Evolutionary conservation across 352 stramenopile species (phyloP).

Genomic region (Globisporangium canariense): DNA sequence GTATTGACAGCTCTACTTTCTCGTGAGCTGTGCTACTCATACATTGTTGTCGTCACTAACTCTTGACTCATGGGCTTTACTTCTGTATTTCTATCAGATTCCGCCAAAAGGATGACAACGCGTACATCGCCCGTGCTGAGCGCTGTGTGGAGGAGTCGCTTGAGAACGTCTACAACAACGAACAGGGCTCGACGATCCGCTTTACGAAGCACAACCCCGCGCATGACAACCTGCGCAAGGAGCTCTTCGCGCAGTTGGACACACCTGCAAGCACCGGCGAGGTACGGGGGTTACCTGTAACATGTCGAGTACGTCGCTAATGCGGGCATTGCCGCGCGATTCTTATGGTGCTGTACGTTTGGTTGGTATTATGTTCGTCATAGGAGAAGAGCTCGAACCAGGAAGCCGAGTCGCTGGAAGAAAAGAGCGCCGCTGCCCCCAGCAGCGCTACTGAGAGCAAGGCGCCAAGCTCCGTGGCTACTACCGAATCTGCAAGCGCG

Average conservation of each 20-base stretch:
- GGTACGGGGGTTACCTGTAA: background rate
- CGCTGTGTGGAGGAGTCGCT: conserved; percentile 92
- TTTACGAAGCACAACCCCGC: conserved; percentile 83
- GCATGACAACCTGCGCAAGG: conserved; percentile 73
- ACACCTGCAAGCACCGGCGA: conserved; percentile 5
- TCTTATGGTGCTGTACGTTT: background rate
- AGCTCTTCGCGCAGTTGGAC: conserved; percentile 77
- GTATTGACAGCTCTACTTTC: conserved; percentile 14
- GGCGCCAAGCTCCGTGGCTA: background rate
- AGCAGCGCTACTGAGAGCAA: background rate
- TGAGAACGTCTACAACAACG: conserved; percentile 91
- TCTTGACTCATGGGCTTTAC: background rate
- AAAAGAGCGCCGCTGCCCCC: conserved; percentile 3
- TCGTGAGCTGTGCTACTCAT: background rate
- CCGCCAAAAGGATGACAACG: conserved; percentile 69
- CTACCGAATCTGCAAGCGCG: background rate
- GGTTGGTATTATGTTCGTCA: background rate
- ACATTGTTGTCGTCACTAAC: background rate
- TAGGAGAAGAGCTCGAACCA: background rate
- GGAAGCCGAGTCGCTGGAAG: conserved; percentile 12
- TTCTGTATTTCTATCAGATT: conserved; percentile 36
- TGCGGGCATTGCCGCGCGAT: background rate
- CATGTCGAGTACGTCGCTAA: background rate
- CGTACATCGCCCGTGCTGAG: conserved; percentile 88
- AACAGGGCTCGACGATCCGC: conserved; percentile 85